Evolutionary conservation across 192 early-diverging fungal genomes (phyloP).

Genomic region (Phlyctochytrium planicorne): DNA sequence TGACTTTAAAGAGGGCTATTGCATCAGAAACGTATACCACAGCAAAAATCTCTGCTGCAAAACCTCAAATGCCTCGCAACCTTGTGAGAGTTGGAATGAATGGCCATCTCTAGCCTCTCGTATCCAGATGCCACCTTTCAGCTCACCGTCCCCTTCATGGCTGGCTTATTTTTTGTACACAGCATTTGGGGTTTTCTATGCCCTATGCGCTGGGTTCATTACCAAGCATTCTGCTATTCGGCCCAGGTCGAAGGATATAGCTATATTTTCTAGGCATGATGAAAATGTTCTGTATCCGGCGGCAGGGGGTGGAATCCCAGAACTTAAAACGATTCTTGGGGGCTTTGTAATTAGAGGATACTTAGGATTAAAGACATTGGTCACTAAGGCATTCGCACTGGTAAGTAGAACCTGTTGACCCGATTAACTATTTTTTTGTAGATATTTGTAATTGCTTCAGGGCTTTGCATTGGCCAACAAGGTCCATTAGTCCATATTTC

Average conservation of each 20-base stretch:
- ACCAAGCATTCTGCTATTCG: neutral
- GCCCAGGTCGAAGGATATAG: neutral
- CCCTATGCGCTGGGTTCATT: neutral
- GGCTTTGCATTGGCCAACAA: constrained; percentile 47
- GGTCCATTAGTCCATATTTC: constrained; percentile 92
- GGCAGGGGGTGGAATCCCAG: constrained; percentile 68
- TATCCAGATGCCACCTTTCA: neutral
- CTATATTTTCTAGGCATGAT: neutral
- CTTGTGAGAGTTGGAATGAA: constrained; percentile 4
- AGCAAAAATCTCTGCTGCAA: neutral
- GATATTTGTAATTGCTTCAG: constrained; percentile 38
- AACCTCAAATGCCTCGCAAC: constrained; percentile 10
- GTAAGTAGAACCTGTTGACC: constrained; percentile 35
- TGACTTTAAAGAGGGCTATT: neutral
- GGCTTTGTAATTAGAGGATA: constrained; percentile 91
- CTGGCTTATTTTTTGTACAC: neutral
- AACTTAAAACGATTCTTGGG: constrained; percentile 89
- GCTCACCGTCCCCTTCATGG: constrained; percentile 7
- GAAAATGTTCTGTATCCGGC: constrained; percentile 35
- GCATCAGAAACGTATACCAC: neutral
- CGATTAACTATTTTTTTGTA: neutral
- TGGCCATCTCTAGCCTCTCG: constrained; percentile 6
- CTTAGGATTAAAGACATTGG: constrained; percentile 76
- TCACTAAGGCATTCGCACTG: constrained; percentile 79
- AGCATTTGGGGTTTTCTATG: neutral